Conservation (phyloP, 2,329 filamentous ascomycete species). For the Alternaria triticimaculans region DNA sequence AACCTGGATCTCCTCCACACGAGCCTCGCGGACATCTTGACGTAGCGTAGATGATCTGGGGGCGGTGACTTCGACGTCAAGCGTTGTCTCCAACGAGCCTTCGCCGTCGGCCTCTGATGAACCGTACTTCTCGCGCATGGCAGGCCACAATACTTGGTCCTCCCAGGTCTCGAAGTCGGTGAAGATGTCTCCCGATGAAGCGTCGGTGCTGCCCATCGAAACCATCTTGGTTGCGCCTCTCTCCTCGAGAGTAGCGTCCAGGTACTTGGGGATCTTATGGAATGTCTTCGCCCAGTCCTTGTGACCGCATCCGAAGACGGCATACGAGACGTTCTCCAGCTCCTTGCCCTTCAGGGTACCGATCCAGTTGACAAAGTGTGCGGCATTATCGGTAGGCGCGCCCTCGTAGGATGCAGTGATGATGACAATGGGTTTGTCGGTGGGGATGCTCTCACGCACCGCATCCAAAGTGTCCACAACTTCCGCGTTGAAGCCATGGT, state of each 20-base stretch:
- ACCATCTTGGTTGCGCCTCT: slow-evolving; percentile 42
- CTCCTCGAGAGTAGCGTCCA: slow-evolving; percentile 41
- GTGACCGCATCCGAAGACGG: slow-evolving; percentile 53
- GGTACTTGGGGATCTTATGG: slow-evolving; percentile 49
- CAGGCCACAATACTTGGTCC: slow-evolving; percentile 48
- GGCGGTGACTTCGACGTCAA: slow-evolving; percentile 43
- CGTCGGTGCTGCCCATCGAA: slow-evolving; percentile 45
- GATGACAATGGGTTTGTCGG: slow-evolving; percentile 48
- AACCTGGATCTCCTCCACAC: slow-evolving; percentile 41
- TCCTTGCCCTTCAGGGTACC: slow-evolving; percentile 34
- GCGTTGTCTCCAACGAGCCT: slow-evolving; percentile 32
- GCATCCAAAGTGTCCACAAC: slow-evolving; percentile 46
- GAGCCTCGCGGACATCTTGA: slow-evolving; percentile 48
- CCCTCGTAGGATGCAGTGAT: slow-evolving; percentile 54
- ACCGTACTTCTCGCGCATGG: slow-evolving; percentile 42
- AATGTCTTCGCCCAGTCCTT: slow-evolving; percentile 53
- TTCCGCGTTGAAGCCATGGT: slow-evolving; percentile 47
- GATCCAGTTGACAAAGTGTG: slow-evolving; percentile 52
- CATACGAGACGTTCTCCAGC: slow-evolving; percentile 45
- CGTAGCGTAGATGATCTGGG: slow-evolving; percentile 45
- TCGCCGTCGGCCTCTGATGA: slow-evolving; percentile 30
- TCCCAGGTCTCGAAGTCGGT: slow-evolving; percentile 52
- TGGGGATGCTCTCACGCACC: slow-evolving; percentile 42
- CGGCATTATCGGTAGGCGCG: slow-evolving; percentile 52
- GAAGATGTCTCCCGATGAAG: slow-evolving; percentile 49